phyloP scores from a whole-genome alignment of 331 rosid genomes.

The Quercus tomentella region DNA sequence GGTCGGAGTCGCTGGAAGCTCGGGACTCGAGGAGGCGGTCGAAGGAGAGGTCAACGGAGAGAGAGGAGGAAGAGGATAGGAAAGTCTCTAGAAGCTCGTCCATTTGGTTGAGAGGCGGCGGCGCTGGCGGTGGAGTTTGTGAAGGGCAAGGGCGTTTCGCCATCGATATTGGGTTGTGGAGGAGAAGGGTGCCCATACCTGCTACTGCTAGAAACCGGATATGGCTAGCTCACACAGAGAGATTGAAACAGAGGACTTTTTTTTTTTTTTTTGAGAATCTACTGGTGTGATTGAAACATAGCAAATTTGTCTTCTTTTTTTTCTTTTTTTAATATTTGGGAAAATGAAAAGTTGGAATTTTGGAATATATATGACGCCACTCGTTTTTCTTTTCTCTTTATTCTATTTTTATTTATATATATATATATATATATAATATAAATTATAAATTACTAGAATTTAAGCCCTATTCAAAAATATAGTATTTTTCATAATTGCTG shows the following conservation, averaged over 20 bases:
- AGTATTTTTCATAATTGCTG: no score
- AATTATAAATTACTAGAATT: no score
- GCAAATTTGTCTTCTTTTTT: no score
- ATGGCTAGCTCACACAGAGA: conserved; percentile 1
- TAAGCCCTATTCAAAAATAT: no score
- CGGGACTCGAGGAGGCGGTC: conserved; percentile 69
- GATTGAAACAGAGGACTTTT: not conserved
- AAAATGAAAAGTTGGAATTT: no score
- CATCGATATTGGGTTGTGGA: conserved; percentile 58
- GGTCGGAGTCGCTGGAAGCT: conserved; percentile 55
- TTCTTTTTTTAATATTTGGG: no score
- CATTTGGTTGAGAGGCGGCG: conserved; percentile 18
- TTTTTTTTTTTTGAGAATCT: no score
- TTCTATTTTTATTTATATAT: no score
- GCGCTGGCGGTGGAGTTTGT: conserved; percentile 33
- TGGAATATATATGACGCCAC: no score
- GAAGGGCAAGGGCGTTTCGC: conserved; percentile 91
- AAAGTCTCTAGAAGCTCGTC: conserved; percentile 53
- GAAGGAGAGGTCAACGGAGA: conserved; percentile 71
- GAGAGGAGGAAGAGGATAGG: conserved; percentile 60
- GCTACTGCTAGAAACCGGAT: conserved; percentile 19
- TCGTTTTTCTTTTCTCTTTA: no score
- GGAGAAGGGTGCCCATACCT: conserved; percentile 45
- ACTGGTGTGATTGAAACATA: no score
- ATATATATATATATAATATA: no score